Evolutionary conservation across 768 basidiomycete species (phyloP), one percentile per base, ranked within the genome.

Genomic region (Auriscalpium orientale): DNA sequence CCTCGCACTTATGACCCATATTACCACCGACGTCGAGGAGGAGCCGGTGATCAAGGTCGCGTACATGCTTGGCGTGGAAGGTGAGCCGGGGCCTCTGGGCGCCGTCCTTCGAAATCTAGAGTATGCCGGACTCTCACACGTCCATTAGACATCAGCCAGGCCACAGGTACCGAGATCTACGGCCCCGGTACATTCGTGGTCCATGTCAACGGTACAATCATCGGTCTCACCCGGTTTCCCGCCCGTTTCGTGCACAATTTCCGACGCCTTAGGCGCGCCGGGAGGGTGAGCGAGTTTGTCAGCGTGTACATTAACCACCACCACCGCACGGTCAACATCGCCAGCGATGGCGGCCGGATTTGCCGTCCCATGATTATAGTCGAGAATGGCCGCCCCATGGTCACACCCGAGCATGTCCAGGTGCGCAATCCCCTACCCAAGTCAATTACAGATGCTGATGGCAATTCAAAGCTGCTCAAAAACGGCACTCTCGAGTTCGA

Each of bases 361-460:
- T 98, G 97, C 74, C 84, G 97, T 47, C 97, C 97, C 2, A 87
- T 87, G 78, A 98, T 99, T 63, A 98, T 99, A 56, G 93, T 98
- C 21, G 94, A 98, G 68, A 79, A 85, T 59, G 85, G 84, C 12
- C 70, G 75, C 55, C 81, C 93, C 3, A 82, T 81, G 63, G 91
- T 99, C 33, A 84, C 80, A 37, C 74, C 83, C 28, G 85, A 88
- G 49, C 93, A 98, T 68, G 86, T 95, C 58, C 64, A 70, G 63
- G 93, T 95, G 71, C 64, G 79, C 65, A 50, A 61, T 37, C 35
- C 38, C 33, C 38, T 35, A 37, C 28, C 51, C 54, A n/a, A 54
- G 44, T 59, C 45, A 37, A 1, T 35, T 4, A 55, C 18, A 33
- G 36, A 3, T 15, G 51, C 61, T 65, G 55, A 55, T 54, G 52